Evolutionary conservation across 108 stramenopile species (phyloP).

Genomic region (Skeletonema costatum): DNA sequence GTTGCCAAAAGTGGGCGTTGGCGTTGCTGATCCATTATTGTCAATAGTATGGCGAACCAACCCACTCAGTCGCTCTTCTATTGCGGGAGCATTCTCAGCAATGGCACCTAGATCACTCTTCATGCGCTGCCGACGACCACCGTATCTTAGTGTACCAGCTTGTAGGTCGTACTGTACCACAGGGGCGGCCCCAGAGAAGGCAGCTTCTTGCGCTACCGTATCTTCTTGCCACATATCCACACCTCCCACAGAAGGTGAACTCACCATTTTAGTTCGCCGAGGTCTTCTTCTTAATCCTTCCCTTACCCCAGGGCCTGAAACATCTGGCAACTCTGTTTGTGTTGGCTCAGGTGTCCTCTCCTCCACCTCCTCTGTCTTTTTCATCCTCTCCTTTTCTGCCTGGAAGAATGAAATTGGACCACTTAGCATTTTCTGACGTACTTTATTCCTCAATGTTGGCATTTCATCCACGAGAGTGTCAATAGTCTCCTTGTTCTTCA

Average conservation of each 20-base stretch:
- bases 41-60: constrained; percentile 3
- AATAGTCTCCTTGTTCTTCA: constrained; percentile 12
- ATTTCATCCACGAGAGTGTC: constrained; percentile 11
- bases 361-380: background rate
- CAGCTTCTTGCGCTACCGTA: background rate
- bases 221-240: constrained; percentile 14
- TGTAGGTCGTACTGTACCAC: constrained; percentile 5
- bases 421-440: constrained; percentile 4
- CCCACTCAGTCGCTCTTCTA: constrained; percentile 11
- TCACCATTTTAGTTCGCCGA: background rate
- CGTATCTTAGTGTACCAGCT: constrained; percentile 2
- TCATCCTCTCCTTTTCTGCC: background rate
- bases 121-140: constrained; percentile 12
- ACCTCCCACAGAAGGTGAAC: constrained; percentile 7
- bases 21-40: background rate
- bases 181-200: background rate
- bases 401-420: constrained; percentile 3
- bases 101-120: constrained; percentile 7
- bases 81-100: constrained; percentile 11
- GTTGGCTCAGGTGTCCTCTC: background rate
- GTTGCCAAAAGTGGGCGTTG: background rate
- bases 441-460: background rate
- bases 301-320: background rate
- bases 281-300: constrained; percentile 14
- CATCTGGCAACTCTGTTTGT: background rate